Evolutionary conservation across 345 rosid species (phyloP).

Genomic region (Acer negundo): DNA sequence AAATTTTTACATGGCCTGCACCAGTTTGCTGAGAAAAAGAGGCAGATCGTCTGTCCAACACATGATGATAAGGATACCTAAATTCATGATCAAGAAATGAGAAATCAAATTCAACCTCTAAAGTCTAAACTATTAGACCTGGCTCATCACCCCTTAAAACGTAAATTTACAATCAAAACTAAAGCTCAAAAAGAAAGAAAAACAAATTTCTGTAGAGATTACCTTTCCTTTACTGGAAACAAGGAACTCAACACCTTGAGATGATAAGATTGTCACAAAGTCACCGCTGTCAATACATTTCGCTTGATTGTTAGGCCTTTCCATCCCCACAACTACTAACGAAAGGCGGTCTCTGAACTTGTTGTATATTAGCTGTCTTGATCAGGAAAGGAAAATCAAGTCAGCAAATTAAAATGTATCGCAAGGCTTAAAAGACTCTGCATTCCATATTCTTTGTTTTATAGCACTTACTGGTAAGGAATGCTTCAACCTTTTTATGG

Average conservation of each 20-base stretch:
- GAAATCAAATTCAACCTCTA: not conserved
- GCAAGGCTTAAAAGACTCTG: not conserved
- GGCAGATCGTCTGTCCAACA: conserved; percentile 52
- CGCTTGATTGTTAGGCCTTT: conserved; percentile 29
- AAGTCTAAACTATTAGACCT: not conserved
- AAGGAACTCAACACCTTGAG: conserved; percentile 64
- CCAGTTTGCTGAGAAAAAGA: conserved; percentile 88
- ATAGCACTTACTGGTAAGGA: not conserved
- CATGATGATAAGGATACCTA: conserved; percentile 64
- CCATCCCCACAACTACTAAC: conserved; percentile 36
- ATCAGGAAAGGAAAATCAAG: not conserved
- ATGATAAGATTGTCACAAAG: conserved; percentile 40
- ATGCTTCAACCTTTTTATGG: not conserved
- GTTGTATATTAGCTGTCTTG: not conserved
- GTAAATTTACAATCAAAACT: not conserved
- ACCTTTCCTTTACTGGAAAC: conserved; percentile 57
- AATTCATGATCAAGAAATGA: conserved; percentile 12
- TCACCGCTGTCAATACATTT: conserved; percentile 29
- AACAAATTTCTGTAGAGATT: not conserved
- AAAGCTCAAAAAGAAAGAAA: not conserved
- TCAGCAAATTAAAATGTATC: not conserved
- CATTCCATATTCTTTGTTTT: not conserved
- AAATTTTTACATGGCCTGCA: conserved; percentile 77
- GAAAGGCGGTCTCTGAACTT: conserved; percentile 9
- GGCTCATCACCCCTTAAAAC: not conserved